Base-by-base conservation (phyloP, 495 filamentous ascomycete species). In the Parmelia sp. region DNA sequence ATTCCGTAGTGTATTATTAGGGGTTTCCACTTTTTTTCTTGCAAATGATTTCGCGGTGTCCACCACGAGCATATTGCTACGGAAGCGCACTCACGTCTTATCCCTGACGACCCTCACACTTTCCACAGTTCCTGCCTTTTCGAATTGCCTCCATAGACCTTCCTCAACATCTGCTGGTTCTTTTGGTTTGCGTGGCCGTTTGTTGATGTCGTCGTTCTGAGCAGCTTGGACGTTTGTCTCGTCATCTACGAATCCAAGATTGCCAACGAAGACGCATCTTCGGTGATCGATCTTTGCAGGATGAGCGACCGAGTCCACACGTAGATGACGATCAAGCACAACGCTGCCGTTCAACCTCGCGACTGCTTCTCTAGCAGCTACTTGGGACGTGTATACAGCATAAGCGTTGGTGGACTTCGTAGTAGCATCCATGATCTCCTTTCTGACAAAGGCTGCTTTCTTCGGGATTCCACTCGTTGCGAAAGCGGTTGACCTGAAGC, bases 351-450 rank as follows among this genome's bases (percentile, higher is more conserved):
- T 99, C 31, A 99, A 81, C 21, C 80, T 79, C 64, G 83, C 81
- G 29, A 87, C 83, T 4, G 92, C 92, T 70, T 89, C 85, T 56
- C 90, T 84, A 21, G 90, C 90, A 6, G 87, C 90, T 27, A 82
- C 74, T 9, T 84, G 66, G 5, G 89, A 89, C 57, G 82, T 84
- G 72, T 92, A 97, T 39, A 99, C 90, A 11, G 81, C 90, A 71
- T 99, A 99, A 7, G 95, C 95, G 69, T 99, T 96, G 58, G 92
- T 93, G 68, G 90, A 92, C 61, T 90, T 91, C 4, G 94, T 92
- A 2, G 95, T 97, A 27, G 88, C 84, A 57, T 90, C 86, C 84
- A 94, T 87, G 63, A 96, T 75, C 12, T 89, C 84, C 70, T 90
- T 88, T 61, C 84, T 87, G 51, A 90, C 91, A 72, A 86, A 97